Conservation (phyloP, 1,139 yeast genomes). For the Yamadazyma membranifaciens region DNA sequence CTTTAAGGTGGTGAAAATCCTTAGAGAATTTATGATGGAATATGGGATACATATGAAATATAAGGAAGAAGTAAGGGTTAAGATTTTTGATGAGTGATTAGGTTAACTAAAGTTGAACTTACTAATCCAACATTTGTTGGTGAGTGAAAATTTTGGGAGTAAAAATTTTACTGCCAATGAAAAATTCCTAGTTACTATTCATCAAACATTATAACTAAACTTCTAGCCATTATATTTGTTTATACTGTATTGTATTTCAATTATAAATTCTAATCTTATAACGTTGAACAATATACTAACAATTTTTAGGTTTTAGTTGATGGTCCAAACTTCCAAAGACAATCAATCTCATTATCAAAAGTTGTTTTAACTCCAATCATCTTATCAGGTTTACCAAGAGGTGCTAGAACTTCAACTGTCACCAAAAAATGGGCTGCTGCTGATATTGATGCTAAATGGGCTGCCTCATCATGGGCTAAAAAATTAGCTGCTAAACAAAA, state of each 20-base stretch:
- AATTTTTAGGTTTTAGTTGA: conserved; percentile 74
- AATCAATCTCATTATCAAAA: conserved; percentile 74
- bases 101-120: too few relatives aligned
- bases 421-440: conserved; percentile 93
- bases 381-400: conserved; percentile 85
- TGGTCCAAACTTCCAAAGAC: conserved; percentile 96
- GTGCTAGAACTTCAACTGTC: conserved; percentile 83
- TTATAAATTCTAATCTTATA: not conserved
- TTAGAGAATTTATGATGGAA: not conserved
- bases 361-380: conserved; percentile 92
- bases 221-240: too few relatives aligned
- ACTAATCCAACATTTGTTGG: too few relatives aligned
- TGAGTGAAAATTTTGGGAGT: too few relatives aligned
- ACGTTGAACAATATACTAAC: conserved; percentile 23
- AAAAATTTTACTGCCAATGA: too few relatives aligned
- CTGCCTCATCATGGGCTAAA: conserved; percentile 94
- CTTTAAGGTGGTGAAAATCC: not conserved
- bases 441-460: conserved; percentile 88
- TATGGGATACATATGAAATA: too few relatives aligned
- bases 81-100: too few relatives aligned
- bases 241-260: not conserved
- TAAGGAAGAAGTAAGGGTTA: too few relatives aligned
- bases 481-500: conserved; percentile 92
- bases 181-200: too few relatives aligned
- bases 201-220: too few relatives aligned